phyloP scores from a whole-genome alignment of 1,284 basidiomycete genomes.

The Earliella scabrosa region DNA sequence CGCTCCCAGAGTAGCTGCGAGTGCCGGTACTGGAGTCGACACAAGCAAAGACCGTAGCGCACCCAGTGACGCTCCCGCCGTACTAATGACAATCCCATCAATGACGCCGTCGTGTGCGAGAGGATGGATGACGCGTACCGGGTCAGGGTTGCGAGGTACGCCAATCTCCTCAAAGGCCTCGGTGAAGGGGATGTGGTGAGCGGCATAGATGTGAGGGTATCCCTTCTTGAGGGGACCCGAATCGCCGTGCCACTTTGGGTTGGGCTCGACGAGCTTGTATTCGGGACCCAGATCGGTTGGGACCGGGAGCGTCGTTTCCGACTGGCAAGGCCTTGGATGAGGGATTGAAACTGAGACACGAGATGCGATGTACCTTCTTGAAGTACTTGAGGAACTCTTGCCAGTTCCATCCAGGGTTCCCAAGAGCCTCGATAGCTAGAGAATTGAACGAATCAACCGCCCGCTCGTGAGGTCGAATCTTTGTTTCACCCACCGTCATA shows the following conservation, averaged over 20 bases:
- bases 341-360: too few relatives aligned
- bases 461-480: too few relatives aligned
- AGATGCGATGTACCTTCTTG: slow-evolving; percentile 12
- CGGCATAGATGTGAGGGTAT: slow-evolving; percentile 9
- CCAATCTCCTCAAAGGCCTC: slow-evolving; percentile 20
- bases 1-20: slow-evolving; percentile 15
- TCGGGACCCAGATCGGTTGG: background rate
- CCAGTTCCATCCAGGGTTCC: slow-evolving; percentile 35
- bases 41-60: too few relatives aligned
- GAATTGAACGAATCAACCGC: too few relatives aligned
- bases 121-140: too few relatives aligned
- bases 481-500: slow-evolving; percentile 29
- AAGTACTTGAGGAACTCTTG: slow-evolving; percentile 21
- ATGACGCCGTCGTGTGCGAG: too few relatives aligned
- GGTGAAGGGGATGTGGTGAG: slow-evolving; percentile 6
- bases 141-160: slow-evolving; percentile 10
- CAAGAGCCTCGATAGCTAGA: slow-evolving; percentile 27
- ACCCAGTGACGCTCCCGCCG: too few relatives aligned
- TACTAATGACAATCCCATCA: too few relatives aligned
- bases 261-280: background rate
- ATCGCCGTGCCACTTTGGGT: slow-evolving; percentile 18
- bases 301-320: slow-evolving; percentile 6
- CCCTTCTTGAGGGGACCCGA: slow-evolving; percentile 27
- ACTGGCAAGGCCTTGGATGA: too few relatives aligned
- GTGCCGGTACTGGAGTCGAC: too few relatives aligned